A percentile compares a stretch with the other conserved stretches of the same genome.
Evolutionary conservation across 345 rosid genomes (phyloP).

Genomic region (Gossypium anomalum): DNA sequence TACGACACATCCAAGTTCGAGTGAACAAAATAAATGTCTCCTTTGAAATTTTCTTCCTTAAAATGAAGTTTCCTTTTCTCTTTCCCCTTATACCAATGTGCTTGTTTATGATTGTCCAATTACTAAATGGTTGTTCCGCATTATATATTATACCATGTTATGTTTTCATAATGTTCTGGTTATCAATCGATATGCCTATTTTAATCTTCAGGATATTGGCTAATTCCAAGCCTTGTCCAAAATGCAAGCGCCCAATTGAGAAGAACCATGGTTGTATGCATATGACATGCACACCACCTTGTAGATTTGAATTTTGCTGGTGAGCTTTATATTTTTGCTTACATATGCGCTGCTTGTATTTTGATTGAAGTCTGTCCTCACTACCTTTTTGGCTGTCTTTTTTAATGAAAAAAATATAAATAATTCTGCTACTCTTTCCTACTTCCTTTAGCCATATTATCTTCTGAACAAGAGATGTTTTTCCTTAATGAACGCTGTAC

Average conservation of each 20-base stretch:
- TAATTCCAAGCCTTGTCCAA: conserved; percentile 99
- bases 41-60: neutral
- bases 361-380: neutral
- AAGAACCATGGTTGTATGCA: conserved; percentile 99
- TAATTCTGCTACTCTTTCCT: neutral
- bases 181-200: conserved; percentile 1
- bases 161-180: neutral
- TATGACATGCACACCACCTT: conserved; percentile 81
- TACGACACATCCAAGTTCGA: neutral
- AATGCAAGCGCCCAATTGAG: conserved; percentile 97
- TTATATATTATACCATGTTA: neutral
- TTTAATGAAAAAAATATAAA: neutral
- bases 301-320: conserved; percentile 85
- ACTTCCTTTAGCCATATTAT: neutral
- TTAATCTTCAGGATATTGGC: conserved; percentile 66
- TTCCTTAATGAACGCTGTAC: neutral
- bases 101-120: neutral
- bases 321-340: neutral
- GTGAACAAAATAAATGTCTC: neutral
- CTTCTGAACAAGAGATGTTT: neutral
- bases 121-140: neutral
- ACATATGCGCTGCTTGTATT: neutral
- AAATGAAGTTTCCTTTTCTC: neutral
- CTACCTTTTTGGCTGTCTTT: neutral
- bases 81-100: neutral